Evolutionary conservation across 176 grass and related monocot species (phyloP).

Genomic region (Musa schizocarpa): DNA sequence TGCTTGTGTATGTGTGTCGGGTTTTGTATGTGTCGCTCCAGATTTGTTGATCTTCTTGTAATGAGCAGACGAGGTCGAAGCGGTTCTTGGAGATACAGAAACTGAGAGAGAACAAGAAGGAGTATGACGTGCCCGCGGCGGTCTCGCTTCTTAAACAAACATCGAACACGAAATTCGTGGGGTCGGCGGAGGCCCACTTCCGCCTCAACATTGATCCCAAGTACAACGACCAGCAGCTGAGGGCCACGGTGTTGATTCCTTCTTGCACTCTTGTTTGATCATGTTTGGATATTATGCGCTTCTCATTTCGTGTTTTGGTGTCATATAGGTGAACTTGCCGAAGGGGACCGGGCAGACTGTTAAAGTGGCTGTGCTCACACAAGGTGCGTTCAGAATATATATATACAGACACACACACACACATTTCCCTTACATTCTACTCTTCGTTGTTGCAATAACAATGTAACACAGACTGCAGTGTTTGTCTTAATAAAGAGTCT

Average conservation of each 20-base stretch:
- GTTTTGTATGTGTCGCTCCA: background rate
- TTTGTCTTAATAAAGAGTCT: no score
- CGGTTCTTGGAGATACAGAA: conserved; percentile 96
- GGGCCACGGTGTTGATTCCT: conserved; percentile 54
- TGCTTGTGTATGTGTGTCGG: background rate
- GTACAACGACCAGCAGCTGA: conserved; percentile 98
- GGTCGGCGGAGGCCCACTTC: conserved; percentile 88
- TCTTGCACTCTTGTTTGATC: background rate
- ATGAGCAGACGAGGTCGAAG: conserved; percentile 79
- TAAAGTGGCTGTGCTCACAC: conserved; percentile 82
- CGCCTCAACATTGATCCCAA: conserved; percentile 94
- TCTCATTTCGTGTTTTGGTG: conserved; percentile 2
- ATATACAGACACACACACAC: background rate
- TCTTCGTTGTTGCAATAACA: background rate
- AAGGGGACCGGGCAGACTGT: conserved; percentile 92
- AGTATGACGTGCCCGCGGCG: conserved; percentile 63
- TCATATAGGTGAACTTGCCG: conserved; percentile 78
- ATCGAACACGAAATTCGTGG: conserved; percentile 49
- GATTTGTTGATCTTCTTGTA: background rate
- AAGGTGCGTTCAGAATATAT: conserved; percentile 32
- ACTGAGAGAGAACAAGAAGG: conserved; percentile 88
- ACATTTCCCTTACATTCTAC: background rate
- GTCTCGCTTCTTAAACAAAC: conserved; percentile 70
- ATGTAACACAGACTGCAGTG: background rate
- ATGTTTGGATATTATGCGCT: conserved; percentile 12